phyloP scores from a whole-genome alignment of 495 filamentous ascomycete species.

The Margaritispora aquatica region DNA sequence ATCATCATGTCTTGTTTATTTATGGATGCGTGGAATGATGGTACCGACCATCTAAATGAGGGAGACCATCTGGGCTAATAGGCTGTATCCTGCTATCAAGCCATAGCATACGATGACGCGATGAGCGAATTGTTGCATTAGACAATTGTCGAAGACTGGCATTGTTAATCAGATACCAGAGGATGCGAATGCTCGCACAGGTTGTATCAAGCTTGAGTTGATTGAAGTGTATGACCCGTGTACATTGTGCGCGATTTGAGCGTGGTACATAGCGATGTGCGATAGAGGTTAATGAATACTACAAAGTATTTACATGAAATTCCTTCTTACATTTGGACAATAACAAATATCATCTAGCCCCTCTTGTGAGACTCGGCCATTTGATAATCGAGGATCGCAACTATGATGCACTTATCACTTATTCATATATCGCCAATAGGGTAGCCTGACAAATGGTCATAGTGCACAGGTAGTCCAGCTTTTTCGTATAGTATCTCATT shows the following conservation, averaged over 20 bases:
- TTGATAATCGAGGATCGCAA: too few species aligned
- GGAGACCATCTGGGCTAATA: too few species aligned
- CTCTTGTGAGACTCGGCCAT: too few species aligned
- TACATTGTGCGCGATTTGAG: background rate
- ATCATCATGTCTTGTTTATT: background rate
- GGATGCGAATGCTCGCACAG: background rate
- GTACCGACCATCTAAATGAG: background rate
- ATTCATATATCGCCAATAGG: background rate
- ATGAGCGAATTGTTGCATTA: background rate
- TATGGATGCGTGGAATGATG: background rate
- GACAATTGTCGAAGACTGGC: background rate
- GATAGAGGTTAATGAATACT: too few species aligned
- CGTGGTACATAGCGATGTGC: background rate
- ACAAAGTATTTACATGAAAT: too few species aligned
- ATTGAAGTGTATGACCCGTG: background rate
- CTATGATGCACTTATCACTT: too few species aligned
- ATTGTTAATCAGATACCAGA: background rate
- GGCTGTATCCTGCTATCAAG: too few species aligned
- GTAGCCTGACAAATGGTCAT: background rate
- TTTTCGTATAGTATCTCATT: too few species aligned
- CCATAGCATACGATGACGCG: too few species aligned
- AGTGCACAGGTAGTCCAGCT: too few species aligned
- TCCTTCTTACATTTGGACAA: background rate
- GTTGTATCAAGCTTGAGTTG: constrained; percentile 5
- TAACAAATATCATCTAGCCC: too few species aligned